Evolutionary conservation across 495 filamentous ascomycete genomes (phyloP).

Genomic region (Filosporella fistucella): DNA sequence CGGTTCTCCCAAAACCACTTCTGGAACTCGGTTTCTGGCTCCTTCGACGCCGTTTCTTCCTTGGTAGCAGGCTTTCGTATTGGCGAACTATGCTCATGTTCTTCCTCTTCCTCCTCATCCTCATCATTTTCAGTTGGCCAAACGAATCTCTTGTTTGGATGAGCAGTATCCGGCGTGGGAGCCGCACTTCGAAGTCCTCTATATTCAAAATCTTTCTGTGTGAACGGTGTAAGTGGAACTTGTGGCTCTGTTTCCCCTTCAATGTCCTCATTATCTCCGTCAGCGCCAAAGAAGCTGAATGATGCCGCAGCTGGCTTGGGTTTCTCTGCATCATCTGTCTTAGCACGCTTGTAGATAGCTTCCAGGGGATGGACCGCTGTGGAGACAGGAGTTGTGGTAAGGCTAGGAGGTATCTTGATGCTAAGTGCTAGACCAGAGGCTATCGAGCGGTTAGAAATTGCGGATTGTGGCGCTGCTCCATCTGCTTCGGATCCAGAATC

Average conservation of each 20-base stretch:
- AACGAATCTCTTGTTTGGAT: constrained; percentile 49
- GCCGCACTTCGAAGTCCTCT: constrained; percentile 77
- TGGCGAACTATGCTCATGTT: constrained; percentile 29
- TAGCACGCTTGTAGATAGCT: constrained; percentile 60
- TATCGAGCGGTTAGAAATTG: constrained; percentile 20
- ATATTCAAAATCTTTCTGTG: constrained; percentile 68
- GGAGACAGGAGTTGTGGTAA: constrained; percentile 7
- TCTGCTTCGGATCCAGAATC: constrained; percentile 16
- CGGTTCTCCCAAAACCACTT: constrained; percentile 92
- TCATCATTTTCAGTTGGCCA: constrained; percentile 39
- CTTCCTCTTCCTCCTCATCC: constrained; percentile 32
- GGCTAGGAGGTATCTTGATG: constrained; percentile 43
- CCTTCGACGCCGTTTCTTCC: constrained; percentile 27
- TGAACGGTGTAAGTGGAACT: constrained; percentile 75
- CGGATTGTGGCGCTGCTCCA: constrained; percentile 9
- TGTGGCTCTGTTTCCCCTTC: constrained; percentile 32
- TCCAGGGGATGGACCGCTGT: constrained; percentile 20
- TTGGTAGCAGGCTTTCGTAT: constrained; percentile 16
- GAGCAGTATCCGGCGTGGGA: constrained; percentile 91
- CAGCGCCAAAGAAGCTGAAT: constrained; percentile 48
- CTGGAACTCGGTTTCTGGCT: constrained; percentile 61
- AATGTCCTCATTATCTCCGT: constrained; percentile 50
- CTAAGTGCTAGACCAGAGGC: constrained; percentile 40
- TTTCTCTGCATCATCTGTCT: constrained; percentile 28
- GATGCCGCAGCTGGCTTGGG: constrained; percentile 24